phyloP scores from a whole-genome alignment of 495 filamentous ascomycete genomes.

The Trichoderma orchidacearum region DNA sequence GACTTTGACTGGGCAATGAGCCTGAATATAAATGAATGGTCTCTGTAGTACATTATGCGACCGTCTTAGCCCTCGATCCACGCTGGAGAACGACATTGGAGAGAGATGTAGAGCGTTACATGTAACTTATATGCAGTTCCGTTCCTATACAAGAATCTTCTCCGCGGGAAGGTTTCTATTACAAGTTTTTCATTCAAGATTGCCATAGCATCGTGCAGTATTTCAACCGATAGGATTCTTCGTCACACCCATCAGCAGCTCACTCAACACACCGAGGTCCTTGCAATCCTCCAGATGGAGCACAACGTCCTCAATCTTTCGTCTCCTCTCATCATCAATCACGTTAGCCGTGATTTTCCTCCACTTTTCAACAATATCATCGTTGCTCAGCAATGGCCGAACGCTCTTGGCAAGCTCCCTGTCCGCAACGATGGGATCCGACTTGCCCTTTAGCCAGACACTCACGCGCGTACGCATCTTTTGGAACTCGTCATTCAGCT shows the following conservation, averaged over 20 bases:
- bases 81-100: too few relatives aligned
- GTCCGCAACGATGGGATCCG: not conserved
- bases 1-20: not conserved
- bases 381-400: constrained; percentile 11
- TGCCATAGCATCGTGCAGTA: too few relatives aligned
- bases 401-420: constrained; percentile 6
- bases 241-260: not conserved
- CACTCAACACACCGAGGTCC: not conserved
- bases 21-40: not conserved
- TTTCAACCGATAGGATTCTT: not conserved
- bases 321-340: constrained; percentile 11
- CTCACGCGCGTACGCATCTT: constrained; percentile 2
- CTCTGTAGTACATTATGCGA: too few relatives aligned
- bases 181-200: too few relatives aligned
- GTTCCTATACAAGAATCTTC: too few relatives aligned
- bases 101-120: too few relatives aligned
- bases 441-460: not conserved
- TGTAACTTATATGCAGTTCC: too few relatives aligned
- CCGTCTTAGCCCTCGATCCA: too few relatives aligned
- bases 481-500: constrained; percentile 13
- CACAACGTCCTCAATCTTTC: constrained; percentile 15
- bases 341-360: constrained; percentile 12
- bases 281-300: constrained; percentile 10
- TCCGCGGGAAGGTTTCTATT: too few relatives aligned
- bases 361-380: constrained; percentile 17